Percentiles rank a stretch among this genome's conserved stretches.
phyloP scores from a whole-genome alignment of 139 green algal genomes.

The Coccomyxa sp. region DNA sequence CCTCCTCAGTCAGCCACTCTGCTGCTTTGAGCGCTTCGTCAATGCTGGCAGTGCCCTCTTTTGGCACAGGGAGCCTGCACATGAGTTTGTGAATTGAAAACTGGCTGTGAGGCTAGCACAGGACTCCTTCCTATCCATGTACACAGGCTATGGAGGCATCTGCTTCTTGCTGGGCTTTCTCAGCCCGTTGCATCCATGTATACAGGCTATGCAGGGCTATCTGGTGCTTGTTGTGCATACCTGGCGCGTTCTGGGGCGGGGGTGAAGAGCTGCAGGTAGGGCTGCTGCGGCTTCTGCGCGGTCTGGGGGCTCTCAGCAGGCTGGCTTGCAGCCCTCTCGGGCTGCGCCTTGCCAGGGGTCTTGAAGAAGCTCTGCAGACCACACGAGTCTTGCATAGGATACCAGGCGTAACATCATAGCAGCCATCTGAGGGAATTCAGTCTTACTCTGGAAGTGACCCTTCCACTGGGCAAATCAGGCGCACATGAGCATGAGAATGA shows the following conservation, averaged over 20 bases:
- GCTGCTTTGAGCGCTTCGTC: background rate
- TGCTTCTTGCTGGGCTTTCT: no score
- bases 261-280: background rate
- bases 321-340: background rate
- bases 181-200: no score
- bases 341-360: slow-evolving; percentile 2
- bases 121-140: no score
- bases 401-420: background rate
- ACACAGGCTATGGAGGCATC: no score
- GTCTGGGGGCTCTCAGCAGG: background rate
- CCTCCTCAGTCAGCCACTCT: background rate
- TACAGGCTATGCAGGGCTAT: no score
- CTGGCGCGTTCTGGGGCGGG: background rate
- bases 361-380: slow-evolving; percentile 31
- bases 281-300: background rate
- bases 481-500: no score
- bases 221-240: no score
- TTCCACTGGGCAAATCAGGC: no score
- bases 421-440: no score
- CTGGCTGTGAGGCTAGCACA: no score
- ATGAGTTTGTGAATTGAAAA: no score
- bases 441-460: no score
- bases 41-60: background rate
- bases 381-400: background rate
- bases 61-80: background rate